Evolutionary conservation across 441 rosid species (phyloP), one percentile per base, ranked within the genome.

Genomic region (Melastoma candidum): DNA sequence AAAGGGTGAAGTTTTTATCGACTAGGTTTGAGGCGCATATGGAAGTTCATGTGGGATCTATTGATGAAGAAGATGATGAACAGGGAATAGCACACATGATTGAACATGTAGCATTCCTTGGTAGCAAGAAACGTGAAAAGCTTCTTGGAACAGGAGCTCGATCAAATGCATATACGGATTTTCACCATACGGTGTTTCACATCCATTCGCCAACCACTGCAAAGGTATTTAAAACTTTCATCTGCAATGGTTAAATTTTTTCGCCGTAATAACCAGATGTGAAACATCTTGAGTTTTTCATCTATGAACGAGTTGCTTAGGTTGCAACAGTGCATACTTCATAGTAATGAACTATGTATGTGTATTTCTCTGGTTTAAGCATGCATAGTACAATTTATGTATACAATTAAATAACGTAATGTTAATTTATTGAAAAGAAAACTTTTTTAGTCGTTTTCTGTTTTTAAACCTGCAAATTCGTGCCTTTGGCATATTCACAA

Each of bases 61-160:
- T 94, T 61, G 99, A 94, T 26, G 99, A 94, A 80, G 97, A 87
- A 80, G 90, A 85, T 61, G 99, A 89, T 73, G 97, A 94, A 74
- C 99, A 94, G 74, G 99, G 99, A 68, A 94, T 94, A 55, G 97
- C 99, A 26, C 99, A 94, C 85, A 94, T 94, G 99, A 94, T 94
- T 61, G 99, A 94, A 65, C 99, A 94, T 66, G 96, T 94, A 39
- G 96, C 99, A 59, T 89, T 94, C 59, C 93, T 89, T 56, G 99
- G 99, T 77, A 94, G 99, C 69, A 94, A 89, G 83, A 89, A 94
- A 68, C 95, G 99, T 39, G 99, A 94, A 71, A 89, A 94, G 70
- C 95, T 94, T 76, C 96, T 94, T 51, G 96, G 96, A 46, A 89
- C 99, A 54, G 97, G 99, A 43, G 96, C 97, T 36, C 86, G 96